These are phyloP conservation scores for Excoecaria cochinchinensis DNA, from an alignment of 345 rosid species.

Conservation along the genomic window DNA sequence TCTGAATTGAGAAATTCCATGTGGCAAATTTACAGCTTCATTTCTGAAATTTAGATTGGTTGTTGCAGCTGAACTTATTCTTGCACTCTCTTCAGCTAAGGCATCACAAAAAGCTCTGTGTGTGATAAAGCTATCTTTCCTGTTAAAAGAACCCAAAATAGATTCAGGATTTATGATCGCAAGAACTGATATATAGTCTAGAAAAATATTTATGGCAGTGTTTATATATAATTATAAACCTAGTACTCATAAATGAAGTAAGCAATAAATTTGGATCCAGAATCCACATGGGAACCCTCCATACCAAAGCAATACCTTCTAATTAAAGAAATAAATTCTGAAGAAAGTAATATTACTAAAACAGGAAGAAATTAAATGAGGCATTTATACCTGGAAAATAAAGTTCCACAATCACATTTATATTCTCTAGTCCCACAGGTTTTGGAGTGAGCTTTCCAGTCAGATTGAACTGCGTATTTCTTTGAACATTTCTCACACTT, in stretches of 20 bases:
- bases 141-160: conserved; percentile 25
- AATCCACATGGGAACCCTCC: not conserved
- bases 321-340: not conserved
- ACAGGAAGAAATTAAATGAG: not conserved
- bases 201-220: too few relatives aligned
- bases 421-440: conserved; percentile 97
- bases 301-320: not conserved
- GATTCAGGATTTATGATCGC: conserved; percentile 2
- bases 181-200: too few relatives aligned
- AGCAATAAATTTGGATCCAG: conserved; percentile 38
- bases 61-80: conserved; percentile 48
- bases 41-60: conserved; percentile 62
- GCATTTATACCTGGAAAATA: conserved; percentile 72
- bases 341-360: not conserved
- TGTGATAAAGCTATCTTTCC: conserved; percentile 95
- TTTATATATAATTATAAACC: not conserved
- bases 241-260: conserved; percentile 21
- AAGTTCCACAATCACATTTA: conserved; percentile 91
- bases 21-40: conserved; percentile 43
- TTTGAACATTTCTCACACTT: conserved; percentile 96
- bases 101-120: conserved; percentile 98
- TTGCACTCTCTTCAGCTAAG: conserved; percentile 74
- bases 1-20: conserved; percentile 50
- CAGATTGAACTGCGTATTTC: conserved; percentile 95
- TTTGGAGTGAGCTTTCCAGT: conserved; percentile 96